Evolutionary conservation across 345 rosid genomes (phyloP).

Genomic region (Rhodomyrtus tomentosa): DNA sequence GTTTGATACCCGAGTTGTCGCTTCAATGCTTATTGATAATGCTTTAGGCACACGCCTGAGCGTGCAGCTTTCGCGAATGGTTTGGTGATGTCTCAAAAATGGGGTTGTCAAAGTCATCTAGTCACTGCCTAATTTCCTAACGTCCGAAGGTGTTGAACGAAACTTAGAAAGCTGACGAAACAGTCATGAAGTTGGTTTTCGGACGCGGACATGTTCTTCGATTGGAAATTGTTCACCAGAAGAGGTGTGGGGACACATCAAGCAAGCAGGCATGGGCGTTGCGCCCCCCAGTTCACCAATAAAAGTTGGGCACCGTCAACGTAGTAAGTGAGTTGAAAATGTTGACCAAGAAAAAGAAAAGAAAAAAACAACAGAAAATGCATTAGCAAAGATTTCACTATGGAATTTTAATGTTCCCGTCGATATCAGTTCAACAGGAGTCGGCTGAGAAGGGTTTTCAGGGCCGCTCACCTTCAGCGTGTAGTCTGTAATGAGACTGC

Average conservation of each 20-base stretch:
- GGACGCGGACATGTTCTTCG: not conserved
- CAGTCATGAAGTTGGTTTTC: not conserved
- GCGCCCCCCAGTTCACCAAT: not conserved
- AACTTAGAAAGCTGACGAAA: not conserved
- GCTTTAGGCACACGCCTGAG: not conserved
- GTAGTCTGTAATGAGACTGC: slow-evolving; percentile 82
- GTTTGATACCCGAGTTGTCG: not conserved
- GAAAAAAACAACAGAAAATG: not conserved
- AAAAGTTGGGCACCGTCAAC: not conserved
- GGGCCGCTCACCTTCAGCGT: slow-evolving; percentile 52
- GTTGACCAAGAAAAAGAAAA: not conserved
- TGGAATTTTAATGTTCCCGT: not conserved
- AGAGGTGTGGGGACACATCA: not conserved
- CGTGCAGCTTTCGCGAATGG: not conserved
- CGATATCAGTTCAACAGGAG: not conserved
- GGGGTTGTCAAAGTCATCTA: not conserved
- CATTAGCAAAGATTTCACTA: not conserved
- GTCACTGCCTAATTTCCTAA: not conserved
- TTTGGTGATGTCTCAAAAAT: not conserved
- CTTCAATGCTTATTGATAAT: not conserved
- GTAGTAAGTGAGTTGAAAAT: slow-evolving; percentile 12
- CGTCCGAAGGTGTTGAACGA: not conserved
- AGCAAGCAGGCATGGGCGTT: too few relatives aligned
- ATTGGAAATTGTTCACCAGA: not conserved
- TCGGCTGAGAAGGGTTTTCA: not conserved